Conservation (phyloP, 2,329 filamentous ascomycete genomes). For the Rutstroemia sp. region DNA sequence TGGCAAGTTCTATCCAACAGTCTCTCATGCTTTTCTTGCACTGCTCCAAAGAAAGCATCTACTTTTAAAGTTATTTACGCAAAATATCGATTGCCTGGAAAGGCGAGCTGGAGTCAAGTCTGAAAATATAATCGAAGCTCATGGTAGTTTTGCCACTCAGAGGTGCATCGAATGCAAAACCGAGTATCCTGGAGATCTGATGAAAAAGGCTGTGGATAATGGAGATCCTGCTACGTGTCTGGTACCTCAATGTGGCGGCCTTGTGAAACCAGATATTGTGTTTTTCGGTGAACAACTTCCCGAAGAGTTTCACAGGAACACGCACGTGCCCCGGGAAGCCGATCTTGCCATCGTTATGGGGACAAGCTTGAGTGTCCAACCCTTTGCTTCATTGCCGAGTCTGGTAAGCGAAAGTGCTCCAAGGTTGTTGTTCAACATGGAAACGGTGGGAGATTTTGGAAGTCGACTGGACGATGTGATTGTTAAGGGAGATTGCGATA, state of each 20-base stretch:
- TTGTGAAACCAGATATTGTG: slow-evolving; percentile 75
- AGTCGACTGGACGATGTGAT: slow-evolving; percentile 76
- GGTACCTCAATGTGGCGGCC: slow-evolving; percentile 55
- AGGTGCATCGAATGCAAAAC: slow-evolving; percentile 82
- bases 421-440: slow-evolving; percentile 79
- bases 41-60: slow-evolving; percentile 73
- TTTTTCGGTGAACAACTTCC: slow-evolving; percentile 77
- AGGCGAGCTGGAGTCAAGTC: slow-evolving; percentile 74
- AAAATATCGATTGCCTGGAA: slow-evolving; percentile 97
- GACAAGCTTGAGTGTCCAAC: slow-evolving; percentile 79
- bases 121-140: slow-evolving; percentile 82
- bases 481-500: slow-evolving; percentile 74
- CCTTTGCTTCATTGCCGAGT: slow-evolving; percentile 75
- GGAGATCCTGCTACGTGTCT: slow-evolving; percentile 66
- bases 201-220: slow-evolving; percentile 60
- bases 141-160: slow-evolving; percentile 89
- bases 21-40: slow-evolving; percentile 83
- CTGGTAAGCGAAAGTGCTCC: slow-evolving; percentile 56
- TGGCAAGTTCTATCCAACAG: slow-evolving; percentile 78
- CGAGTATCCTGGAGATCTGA: slow-evolving; percentile 63
- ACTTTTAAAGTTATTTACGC: slow-evolving; percentile 83
- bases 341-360: slow-evolving; percentile 83
- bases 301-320: slow-evolving; percentile 53
- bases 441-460: slow-evolving; percentile 74
- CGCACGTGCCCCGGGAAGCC: slow-evolving; percentile 48